Conservation (phyloP, 371 early-diverging fungal species). For the Amoeboradix gromovi region DNA sequence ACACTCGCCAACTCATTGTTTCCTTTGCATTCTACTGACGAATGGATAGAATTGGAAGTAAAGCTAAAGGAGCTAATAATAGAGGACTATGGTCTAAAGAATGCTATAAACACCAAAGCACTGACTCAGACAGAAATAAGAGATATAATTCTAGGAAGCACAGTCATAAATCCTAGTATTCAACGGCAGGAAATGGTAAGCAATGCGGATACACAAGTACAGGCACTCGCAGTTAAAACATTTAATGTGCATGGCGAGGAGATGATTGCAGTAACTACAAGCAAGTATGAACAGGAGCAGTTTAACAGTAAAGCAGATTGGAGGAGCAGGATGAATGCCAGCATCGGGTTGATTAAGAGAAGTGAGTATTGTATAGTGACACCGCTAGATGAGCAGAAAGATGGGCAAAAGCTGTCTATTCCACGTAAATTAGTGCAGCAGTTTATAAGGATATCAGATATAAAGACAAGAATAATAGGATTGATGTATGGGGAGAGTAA, state of each 20-base stretch:
- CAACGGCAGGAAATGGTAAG: conserved; percentile 90
- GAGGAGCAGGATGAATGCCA: conserved; percentile 82
- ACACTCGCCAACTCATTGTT: conserved; percentile 91
- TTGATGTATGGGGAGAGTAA: conserved; percentile 89
- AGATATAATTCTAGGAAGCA: conserved; percentile 97
- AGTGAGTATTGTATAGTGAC: conserved; percentile 84
- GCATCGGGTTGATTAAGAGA: conserved; percentile 68
- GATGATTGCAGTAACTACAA: conserved; percentile 87
- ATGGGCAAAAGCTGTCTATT: conserved; percentile 41
- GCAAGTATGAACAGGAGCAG: conserved; percentile 76
- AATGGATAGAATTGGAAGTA: conserved; percentile 93
- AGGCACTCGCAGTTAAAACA: conserved; percentile 73
- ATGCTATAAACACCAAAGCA: conserved; percentile 84
- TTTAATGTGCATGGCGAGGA: conserved; percentile 91
- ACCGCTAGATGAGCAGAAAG: conserved; percentile 69
- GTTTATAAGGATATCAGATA: conserved; percentile 74
- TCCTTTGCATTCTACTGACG: conserved; percentile 77
- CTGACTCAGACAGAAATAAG: conserved; percentile 87
- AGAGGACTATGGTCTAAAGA: conserved; percentile 91
- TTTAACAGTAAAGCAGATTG: conserved; percentile 95
- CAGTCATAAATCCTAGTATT: conserved; percentile 80
- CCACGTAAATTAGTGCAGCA: conserved; percentile 85
- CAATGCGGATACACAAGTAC: conserved; percentile 50
- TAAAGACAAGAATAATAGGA: conserved; percentile 78
- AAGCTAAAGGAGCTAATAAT: conserved; percentile 86